Conservation (phyloP, 2,329 filamentous ascomycete species). For the Pseudogymnoascus sp. region DNA sequence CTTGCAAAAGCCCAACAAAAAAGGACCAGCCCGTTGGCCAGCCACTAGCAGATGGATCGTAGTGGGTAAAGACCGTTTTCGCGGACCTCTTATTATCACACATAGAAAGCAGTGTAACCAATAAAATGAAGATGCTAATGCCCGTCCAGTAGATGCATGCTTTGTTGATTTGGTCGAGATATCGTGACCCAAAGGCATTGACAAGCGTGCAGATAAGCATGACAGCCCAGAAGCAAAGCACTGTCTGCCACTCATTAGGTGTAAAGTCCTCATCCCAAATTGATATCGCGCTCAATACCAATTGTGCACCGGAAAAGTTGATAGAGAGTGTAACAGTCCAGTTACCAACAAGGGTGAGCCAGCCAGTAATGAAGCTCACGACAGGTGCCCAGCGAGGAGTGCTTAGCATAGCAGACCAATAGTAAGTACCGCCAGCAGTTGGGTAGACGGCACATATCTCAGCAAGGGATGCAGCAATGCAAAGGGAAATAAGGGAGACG, state of each 20-base stretch:
- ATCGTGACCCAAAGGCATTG: conserved; percentile 53
- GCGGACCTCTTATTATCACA: conserved; percentile 47
- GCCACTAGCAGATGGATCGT: conserved; percentile 54
- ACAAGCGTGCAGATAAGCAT: conserved; percentile 55
- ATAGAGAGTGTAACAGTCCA: conserved; percentile 58
- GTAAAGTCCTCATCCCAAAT: conserved; percentile 62
- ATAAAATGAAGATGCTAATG: conserved; percentile 56
- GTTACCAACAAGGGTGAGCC: conserved; percentile 64
- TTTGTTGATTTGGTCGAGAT: conserved; percentile 61
- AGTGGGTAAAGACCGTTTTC: conserved; percentile 60
- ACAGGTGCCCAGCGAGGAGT: conserved; percentile 57
- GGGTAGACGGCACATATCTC: conserved; percentile 63
- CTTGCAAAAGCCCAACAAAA: conserved; percentile 61
- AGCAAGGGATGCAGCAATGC: conserved; percentile 56
- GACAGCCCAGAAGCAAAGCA: conserved; percentile 63
- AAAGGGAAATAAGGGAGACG: conserved; percentile 53
- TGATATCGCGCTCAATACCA: conserved; percentile 58
- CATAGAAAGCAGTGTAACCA: conserved; percentile 50
- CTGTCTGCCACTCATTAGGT: conserved; percentile 59
- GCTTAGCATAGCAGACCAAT: conserved; percentile 60
- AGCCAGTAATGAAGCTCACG: conserved; percentile 61
- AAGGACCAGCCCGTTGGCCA: conserved; percentile 65
- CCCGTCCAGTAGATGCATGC: conserved; percentile 66
- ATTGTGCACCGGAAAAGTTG: conserved; percentile 62
- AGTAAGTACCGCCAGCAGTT: conserved; percentile 61